phyloP scores from a whole-genome alignment of 2,329 filamentous ascomycete species.

The Arthrobotrys conoides region DNA sequence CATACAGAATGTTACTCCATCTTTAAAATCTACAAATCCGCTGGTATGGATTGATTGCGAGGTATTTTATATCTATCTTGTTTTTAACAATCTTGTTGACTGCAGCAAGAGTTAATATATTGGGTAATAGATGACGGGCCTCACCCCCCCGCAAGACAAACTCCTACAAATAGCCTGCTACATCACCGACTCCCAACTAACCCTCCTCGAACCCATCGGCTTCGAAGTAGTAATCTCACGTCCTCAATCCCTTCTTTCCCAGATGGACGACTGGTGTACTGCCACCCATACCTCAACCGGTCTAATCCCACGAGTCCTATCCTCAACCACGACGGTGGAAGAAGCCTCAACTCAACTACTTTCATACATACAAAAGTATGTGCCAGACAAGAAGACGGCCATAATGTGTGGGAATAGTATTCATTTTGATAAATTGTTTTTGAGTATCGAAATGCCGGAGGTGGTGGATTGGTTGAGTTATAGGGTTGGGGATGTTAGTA shows the following conservation, averaged over 20 bases:
- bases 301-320: conserved; percentile 81
- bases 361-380: conserved; percentile 80
- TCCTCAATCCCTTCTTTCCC: conserved; percentile 76
- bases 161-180: conserved; percentile 95
- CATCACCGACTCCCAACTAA: conserved; percentile 84
- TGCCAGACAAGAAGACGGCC: conserved; percentile 77
- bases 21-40: conserved; percentile 67
- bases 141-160: conserved; percentile 81
- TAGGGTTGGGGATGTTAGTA: conserved; percentile 90
- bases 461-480: conserved; percentile 87
- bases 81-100: conserved; percentile 10
- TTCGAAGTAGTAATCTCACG: conserved; percentile 87
- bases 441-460: conserved; percentile 78
- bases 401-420: conserved; percentile 93
- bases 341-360: conserved; percentile 81
- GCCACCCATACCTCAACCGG: conserved; percentile 84
- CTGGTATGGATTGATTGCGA: conserved; percentile 90
- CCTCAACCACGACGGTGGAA: conserved; percentile 79
- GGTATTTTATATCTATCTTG: conserved; percentile 66
- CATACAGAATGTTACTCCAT: neutral
- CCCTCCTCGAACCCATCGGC: conserved; percentile 80
- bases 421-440: conserved; percentile 87
- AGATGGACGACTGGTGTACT: conserved; percentile 92
- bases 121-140: conserved; percentile 90
- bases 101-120: conserved; percentile 5